phyloP scores from a whole-genome alignment of 1,284 basidiomycete species.

The Ceratobasidium papillatum region DNA sequence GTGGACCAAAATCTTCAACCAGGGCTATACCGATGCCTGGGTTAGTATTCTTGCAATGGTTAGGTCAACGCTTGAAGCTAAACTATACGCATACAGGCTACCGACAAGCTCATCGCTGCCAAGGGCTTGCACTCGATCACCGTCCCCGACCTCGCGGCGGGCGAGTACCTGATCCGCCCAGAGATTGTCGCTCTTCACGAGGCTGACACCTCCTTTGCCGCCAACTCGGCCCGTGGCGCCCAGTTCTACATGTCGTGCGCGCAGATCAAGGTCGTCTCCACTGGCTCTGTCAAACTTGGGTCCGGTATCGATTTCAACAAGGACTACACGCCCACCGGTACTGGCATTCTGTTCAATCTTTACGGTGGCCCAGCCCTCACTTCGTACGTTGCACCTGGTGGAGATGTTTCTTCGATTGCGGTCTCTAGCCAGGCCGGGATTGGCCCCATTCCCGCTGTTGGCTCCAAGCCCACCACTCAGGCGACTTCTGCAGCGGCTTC shows the following conservation, averaged over 20 bases:
- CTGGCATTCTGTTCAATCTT: constrained; percentile 28
- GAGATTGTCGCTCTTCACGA: constrained; percentile 43
- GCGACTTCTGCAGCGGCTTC: background rate
- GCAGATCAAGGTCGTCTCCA: constrained; percentile 33
- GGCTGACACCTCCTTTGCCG: constrained; percentile 31
- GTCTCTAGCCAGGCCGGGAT: constrained; percentile 5
- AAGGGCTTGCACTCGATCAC: constrained; percentile 40
- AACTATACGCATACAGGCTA: constrained; percentile 13
- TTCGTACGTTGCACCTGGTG: constrained; percentile 35
- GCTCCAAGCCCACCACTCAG: background rate
- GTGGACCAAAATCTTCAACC: constrained; percentile 40
- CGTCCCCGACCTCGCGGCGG: constrained; percentile 39
- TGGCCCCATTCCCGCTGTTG: constrained; percentile 9
- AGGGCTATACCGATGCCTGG: constrained; percentile 27
- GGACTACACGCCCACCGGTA: constrained; percentile 12
- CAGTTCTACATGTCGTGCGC: constrained; percentile 41
- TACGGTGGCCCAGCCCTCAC: background rate
- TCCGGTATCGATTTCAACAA: constrained; percentile 21
- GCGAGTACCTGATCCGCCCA: constrained; percentile 42
- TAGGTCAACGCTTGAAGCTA: background rate
- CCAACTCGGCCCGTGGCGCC: constrained; percentile 30
- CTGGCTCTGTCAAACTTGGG: constrained; percentile 10
- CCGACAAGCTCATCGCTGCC: constrained; percentile 41
- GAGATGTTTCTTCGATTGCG: constrained; percentile 9
- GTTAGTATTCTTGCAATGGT: background rate